These are phyloP conservation scores for Nemania sp. DNA, from an alignment of 2,329 filamentous ascomycete species.

Conservation along the genomic window DNA sequence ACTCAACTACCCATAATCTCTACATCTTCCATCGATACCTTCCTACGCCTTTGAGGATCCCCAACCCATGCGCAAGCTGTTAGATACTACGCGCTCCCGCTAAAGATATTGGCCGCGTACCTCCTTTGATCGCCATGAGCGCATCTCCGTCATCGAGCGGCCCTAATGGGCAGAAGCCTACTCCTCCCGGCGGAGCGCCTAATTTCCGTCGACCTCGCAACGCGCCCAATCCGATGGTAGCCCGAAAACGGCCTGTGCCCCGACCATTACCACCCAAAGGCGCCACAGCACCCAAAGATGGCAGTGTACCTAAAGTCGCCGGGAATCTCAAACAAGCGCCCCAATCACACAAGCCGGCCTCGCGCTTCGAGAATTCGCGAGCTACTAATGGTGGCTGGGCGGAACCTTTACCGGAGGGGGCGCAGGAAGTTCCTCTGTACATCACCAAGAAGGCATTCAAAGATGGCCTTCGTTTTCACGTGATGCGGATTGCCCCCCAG, in stretches of 20 bases:
- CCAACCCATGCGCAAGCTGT: conserved; percentile 12
- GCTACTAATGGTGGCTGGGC: conserved; percentile 61
- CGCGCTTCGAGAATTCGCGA: conserved; percentile 48
- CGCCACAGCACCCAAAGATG: conserved; percentile 34
- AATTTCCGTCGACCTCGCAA: conserved; percentile 48
- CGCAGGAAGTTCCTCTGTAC: conserved; percentile 66
- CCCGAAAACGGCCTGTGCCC: conserved; percentile 56
- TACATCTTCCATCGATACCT: conserved; percentile 17
- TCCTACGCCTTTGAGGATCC: conserved; percentile 10
- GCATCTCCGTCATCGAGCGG: conserved; percentile 48
- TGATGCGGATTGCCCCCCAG: conserved; percentile 71
- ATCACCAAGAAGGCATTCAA: conserved; percentile 81
- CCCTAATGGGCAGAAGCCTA: conserved; percentile 50
- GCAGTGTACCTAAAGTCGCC: conserved; percentile 29
- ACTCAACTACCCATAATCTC: too few relatives aligned
- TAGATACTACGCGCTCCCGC: conserved; percentile 9
- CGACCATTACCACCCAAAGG: conserved; percentile 41
- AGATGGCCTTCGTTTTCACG: conserved; percentile 81
- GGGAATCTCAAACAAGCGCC: conserved; percentile 27
- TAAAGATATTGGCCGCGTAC: not conserved
- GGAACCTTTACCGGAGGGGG: conserved; percentile 49
- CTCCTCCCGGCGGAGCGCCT: conserved; percentile 49
- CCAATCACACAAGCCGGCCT: conserved; percentile 31
- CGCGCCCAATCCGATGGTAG: conserved; percentile 63
- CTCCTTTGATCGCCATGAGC: conserved; percentile 41